Evolutionary conservation across 2,329 filamentous ascomycete genomes (phyloP).

Genomic region (Botrytis squamosa): DNA sequence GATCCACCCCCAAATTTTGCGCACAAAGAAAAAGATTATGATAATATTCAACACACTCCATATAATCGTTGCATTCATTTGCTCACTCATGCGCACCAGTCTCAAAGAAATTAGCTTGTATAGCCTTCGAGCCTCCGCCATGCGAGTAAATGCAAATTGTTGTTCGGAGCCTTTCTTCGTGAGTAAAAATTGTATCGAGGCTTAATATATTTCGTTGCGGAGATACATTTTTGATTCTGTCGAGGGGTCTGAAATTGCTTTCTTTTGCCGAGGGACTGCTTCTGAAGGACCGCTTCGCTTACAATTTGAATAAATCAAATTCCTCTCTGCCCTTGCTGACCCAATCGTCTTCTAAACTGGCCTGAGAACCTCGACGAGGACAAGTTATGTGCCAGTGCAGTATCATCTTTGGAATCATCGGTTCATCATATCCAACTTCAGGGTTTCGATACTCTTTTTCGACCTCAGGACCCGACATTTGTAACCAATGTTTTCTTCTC

Average conservation of each 20-base stretch:
- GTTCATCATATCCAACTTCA: constrained; percentile 1
- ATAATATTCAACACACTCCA: background rate
- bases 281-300: background rate
- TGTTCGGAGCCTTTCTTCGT: background rate
- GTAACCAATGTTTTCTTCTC: constrained; percentile 17
- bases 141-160: background rate
- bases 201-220: background rate
- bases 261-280: background rate
- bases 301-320: constrained; percentile 32
- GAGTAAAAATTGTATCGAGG: background rate
- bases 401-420: constrained; percentile 14
- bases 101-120: background rate
- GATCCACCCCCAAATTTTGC: background rate
- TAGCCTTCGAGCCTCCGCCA: background rate
- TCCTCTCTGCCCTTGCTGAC: constrained; percentile 14
- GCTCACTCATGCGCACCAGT: background rate
- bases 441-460: constrained; percentile 1
- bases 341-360: constrained; percentile 3
- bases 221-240: background rate
- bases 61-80: background rate
- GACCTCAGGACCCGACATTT: constrained; percentile 4
- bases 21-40: background rate
- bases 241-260: background rate
- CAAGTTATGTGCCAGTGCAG: constrained; percentile 15
- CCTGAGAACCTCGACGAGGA: constrained; percentile 2